Evolutionary conservation across 352 stramenopile genomes (phyloP).

Genomic region (Phytophthora brassicae): DNA sequence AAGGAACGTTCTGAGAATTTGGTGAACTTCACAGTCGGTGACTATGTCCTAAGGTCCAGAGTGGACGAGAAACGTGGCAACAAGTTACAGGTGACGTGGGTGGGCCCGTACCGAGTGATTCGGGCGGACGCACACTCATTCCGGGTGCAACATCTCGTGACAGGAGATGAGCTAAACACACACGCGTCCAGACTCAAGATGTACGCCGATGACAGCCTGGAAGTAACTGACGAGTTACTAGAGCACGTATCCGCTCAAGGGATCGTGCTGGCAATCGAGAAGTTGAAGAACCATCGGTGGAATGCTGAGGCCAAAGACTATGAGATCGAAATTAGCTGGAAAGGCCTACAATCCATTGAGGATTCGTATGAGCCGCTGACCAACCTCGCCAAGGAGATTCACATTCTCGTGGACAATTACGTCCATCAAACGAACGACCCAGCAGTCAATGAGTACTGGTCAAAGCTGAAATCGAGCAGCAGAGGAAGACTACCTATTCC

Average conservation of each 20-base stretch:
- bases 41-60: neutral
- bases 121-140: neutral
- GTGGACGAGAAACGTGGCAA: conserved; percentile 1
- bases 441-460: neutral
- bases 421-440: neutral
- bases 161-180: neutral
- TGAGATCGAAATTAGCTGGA: neutral
- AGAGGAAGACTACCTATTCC: neutral
- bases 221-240: neutral
- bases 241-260: neutral
- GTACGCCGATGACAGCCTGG: conserved; percentile 1
- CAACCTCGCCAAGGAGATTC: neutral
- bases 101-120: neutral
- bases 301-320: neutral
- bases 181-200: neutral
- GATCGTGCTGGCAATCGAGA: neutral
- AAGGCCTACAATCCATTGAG: neutral
- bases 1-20: too few species aligned
- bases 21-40: neutral
- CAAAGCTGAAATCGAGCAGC: neutral
- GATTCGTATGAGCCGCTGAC: neutral
- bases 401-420: neutral
- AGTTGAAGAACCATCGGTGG: neutral
- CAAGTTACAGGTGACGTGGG: neutral
- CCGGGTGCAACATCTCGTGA: neutral